These are phyloP conservation scores for Fusarium falciforme DNA, from an alignment of 2,329 filamentous ascomycete species.

Conservation along the genomic window DNA sequence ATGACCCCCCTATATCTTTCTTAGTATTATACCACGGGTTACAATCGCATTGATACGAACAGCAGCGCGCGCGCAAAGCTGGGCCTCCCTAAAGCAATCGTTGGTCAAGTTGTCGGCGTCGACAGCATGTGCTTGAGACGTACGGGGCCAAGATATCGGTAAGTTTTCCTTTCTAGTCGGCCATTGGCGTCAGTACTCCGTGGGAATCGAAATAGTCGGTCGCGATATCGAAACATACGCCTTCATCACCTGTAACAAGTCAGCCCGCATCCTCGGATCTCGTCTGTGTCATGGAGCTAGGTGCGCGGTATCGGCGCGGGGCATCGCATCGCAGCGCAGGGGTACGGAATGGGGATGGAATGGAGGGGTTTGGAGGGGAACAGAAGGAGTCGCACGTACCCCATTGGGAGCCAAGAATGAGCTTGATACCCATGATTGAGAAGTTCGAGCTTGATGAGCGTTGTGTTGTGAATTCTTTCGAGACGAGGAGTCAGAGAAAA, in stretches of 20 bases:
- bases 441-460: neutral
- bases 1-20: conserved; percentile 20
- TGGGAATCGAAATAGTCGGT: neutral
- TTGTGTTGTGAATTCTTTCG: neutral
- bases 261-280: neutral
- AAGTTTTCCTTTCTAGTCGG: conserved; percentile 16
- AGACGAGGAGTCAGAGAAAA: neutral
- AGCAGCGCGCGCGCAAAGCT: conserved; percentile 12
- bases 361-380: neutral
- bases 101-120: neutral
- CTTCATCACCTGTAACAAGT: conserved; percentile 4
- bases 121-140: neutral
- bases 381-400: neutral
- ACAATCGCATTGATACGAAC: conserved; percentile 1
- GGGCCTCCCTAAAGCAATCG: neutral
- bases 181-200: neutral
- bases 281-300: neutral
- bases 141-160: conserved; percentile 13
- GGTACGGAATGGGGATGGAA: neutral
- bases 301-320: neutral
- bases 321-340: neutral
- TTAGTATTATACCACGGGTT: conserved; percentile 1
- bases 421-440: neutral
- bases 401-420: neutral
- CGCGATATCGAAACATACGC: neutral